These are phyloP conservation scores for Fonsecaea multimorphosa DNA, from an alignment of 2,329 filamentous ascomycete genomes.

Conservation along the genomic window DNA sequence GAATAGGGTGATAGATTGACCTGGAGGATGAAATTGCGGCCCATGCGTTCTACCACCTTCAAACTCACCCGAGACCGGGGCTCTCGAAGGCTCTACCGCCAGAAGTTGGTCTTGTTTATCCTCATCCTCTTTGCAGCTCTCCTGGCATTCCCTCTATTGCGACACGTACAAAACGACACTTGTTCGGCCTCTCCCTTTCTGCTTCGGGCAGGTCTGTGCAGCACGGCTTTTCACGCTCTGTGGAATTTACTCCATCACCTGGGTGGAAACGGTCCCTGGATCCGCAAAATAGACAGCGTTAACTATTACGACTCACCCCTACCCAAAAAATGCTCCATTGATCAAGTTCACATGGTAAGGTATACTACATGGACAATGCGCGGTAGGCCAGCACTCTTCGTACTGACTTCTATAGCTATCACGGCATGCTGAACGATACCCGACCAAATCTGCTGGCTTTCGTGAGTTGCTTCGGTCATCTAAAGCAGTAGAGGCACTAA, in stretches of 20 bases:
- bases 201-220: slow-evolving; percentile 15
- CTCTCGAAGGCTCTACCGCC: slow-evolving; percentile 5
- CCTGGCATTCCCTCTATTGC: slow-evolving; percentile 14
- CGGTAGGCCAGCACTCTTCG: background rate
- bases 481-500: background rate
- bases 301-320: slow-evolving; percentile 50
- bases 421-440: slow-evolving; percentile 64
- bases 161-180: slow-evolving; percentile 3
- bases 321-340: slow-evolving; percentile 58
- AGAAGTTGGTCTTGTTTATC: slow-evolving; percentile 11
- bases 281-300: slow-evolving; percentile 54
- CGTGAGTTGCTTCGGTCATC: slow-evolving; percentile 49
- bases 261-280: slow-evolving; percentile 63
- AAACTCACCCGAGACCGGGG: slow-evolving; percentile 3
- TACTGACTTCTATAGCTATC: slow-evolving; percentile 53
- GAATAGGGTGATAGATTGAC: background rate
- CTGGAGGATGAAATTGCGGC: background rate
- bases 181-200: slow-evolving; percentile 21
- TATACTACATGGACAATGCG: background rate
- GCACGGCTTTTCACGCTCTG: slow-evolving; percentile 14
- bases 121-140: slow-evolving; percentile 18
- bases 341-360: slow-evolving; percentile 65
- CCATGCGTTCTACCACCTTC: slow-evolving; percentile 9
- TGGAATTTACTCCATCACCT: slow-evolving; percentile 62
- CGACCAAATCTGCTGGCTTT: slow-evolving; percentile 57